Evolutionary conservation across 345 rosid species (phyloP), one percentile per base, ranked within the genome.

Genomic region (Orychophragmus violaceus): DNA sequence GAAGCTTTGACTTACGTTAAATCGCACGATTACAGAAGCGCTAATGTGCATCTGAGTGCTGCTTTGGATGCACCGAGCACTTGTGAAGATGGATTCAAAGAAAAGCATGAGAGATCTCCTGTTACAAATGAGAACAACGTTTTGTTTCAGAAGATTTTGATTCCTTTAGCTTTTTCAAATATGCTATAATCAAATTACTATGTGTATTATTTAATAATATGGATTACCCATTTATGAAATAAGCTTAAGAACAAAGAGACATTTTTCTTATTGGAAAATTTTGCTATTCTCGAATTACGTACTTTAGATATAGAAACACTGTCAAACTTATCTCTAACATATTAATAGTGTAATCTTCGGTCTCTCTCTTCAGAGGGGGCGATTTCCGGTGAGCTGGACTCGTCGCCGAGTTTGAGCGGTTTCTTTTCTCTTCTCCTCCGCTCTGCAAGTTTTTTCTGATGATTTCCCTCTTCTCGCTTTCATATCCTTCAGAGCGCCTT

Each of bases 131-230:
- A 78, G 66, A 66, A 78, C 62, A 4, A 12, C 5, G 6, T 3
- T 44, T 82, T 81, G 75, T 62, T 50, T 57, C 77, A 78, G 32
- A 23, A 78, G 52, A 56, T 65, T 25, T 76, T 72, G 17, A 69
- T 82, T 27, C 19, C 75, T 48, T 74, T 86, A 51, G 74, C 86
- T 51, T 78, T 84, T 59, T 56, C 81, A 14, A 65, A 18, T 39
- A 71, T 82, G 86, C 27, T 75, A 6, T 28, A 7, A 46, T 45
- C 37, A 54, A 33, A 42, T 5, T 6, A 25, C 18, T 3, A 55
- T 46, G 27, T 46, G 55, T 49, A 30, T 27, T 16, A 51, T 22
- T 13, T 25, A 24, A 24, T 18, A 24, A 24, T 18, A 39, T 17
- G 52, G 23, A 16, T 24, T 37, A n/a, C 17, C 16, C 7, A 8